Evolutionary conservation across 148 eudicot species (phyloP), one percentile per base, ranked within the genome.

Genomic region (Diospyros kaki): DNA sequence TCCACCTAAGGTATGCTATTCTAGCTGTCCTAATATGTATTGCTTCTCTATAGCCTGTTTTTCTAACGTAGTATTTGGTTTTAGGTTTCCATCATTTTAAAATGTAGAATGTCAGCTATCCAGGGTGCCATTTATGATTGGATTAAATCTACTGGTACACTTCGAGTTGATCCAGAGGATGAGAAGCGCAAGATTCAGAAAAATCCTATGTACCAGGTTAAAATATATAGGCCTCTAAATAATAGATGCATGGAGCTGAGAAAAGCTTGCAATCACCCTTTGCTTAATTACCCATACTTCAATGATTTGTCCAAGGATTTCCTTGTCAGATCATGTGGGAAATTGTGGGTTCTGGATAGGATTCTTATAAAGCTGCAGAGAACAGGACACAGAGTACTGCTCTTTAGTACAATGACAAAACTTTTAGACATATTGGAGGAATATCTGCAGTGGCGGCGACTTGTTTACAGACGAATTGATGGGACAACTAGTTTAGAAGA

Each of bases 241-340:
- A 95, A 95, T 71, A 89, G 96, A 83, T 95, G 99, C 78, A 95
- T 95, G 97, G 99, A 95, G 81, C 96, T 95, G 51, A 88, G 99
- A 39, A 95, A 95, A 86, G 79, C 87, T 71, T 95, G 99, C 83
- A 95, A 95, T 81, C 99, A 95, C 72, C 99, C 99, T 55, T 79
- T 92, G 85, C 96, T 95, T 58, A 95, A 83, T 74, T 95, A 95
- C 80, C 99, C 99, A n/a, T 92, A 87, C 70, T 91, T 85, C 73
- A 88, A 77, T 59, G 92, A 90, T 78, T 86, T 90, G 18, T 89
- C 99, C 40, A 92, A 93, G 82, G 96, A 90, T 76, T 95, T 95
- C 69, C 97, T 95, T 69, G 94, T 95, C 66, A 84, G 89, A 77
- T 92, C 99, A 18, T 95, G 99, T 83, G 99, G 99, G 50, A 95